These are phyloP conservation scores for Botryotinia narcissicola DNA, from an alignment of 2,329 filamentous ascomycete genomes.

Conservation along the genomic window DNA sequence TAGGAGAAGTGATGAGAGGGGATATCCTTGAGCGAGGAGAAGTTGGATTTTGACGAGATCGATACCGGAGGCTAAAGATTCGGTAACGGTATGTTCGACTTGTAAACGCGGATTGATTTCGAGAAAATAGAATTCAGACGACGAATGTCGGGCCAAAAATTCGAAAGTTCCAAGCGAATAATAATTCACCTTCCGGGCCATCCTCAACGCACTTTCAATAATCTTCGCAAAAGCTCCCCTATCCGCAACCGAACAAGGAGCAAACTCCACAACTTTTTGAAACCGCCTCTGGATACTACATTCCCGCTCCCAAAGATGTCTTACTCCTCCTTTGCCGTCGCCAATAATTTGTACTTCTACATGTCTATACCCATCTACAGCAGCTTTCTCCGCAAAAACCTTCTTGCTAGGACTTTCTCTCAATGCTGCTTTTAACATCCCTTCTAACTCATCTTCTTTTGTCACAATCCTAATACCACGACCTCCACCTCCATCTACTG, in stretches of 20 bases:
- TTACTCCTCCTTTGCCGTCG: conserved; percentile 48
- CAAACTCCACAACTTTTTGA: conserved; percentile 58
- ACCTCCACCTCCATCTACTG: conserved; percentile 60
- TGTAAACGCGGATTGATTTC: conserved; percentile 37
- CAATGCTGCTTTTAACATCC: conserved; percentile 55
- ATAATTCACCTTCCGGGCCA: conserved; percentile 54
- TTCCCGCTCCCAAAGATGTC: conserved; percentile 47
- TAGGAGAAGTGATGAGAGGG: conserved; percentile 38
- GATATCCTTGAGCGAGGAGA: conserved; percentile 39
- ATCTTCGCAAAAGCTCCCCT: conserved; percentile 40
- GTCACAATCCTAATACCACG: conserved; percentile 61
- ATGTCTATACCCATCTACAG: conserved; percentile 56
- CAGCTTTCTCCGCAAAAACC: conserved; percentile 58
- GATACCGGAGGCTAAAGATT: conserved; percentile 41
- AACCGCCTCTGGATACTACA: conserved; percentile 52
- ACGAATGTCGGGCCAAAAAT: too few species aligned
- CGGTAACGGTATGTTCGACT: conserved; percentile 38
- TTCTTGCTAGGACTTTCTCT: conserved; percentile 58
- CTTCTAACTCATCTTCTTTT: conserved; percentile 49
- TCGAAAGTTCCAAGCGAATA: conserved; percentile 62
- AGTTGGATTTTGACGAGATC: conserved; percentile 40
- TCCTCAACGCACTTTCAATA: conserved; percentile 49
- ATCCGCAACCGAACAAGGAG: conserved; percentile 61
- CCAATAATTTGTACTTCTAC: conserved; percentile 52
- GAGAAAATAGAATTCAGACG: conserved; percentile 44